Conservation (phyloP, 345 rosid genomes). For the Litchi chinensis region DNA sequence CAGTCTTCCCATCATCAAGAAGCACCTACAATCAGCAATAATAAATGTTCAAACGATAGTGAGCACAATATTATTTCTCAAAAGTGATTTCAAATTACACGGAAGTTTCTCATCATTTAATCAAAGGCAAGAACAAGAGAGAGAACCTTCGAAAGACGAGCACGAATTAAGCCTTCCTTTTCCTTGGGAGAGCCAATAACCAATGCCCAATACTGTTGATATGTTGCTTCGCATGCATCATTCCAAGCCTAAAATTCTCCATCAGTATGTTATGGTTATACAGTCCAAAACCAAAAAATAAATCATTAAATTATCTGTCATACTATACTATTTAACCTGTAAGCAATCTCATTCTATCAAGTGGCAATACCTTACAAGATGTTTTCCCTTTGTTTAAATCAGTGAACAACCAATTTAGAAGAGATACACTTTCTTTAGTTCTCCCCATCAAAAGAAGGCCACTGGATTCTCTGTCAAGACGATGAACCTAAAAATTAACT, state of each 20-base stretch:
- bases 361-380: conserved; percentile 55
- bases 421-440: conserved; percentile 65
- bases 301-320: conserved; percentile 13
- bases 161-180: conserved; percentile 72
- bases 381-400: conserved; percentile 52
- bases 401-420: conserved; percentile 72
- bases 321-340: background rate
- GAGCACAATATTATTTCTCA: background rate
- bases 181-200: conserved; percentile 88
- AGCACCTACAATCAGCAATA: conserved; percentile 54
- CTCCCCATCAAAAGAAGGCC: conserved; percentile 87
- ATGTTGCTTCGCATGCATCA: conserved; percentile 71
- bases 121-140: conserved; percentile 2
- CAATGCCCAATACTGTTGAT: conserved; percentile 83
- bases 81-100: background rate
- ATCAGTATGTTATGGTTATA: background rate
- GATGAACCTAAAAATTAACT: conserved; percentile 67
- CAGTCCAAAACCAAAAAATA: background rate
- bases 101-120: background rate
- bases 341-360: background rate
- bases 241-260: conserved; percentile 63
- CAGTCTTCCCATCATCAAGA: conserved; percentile 90
- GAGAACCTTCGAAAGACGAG: conserved; percentile 84
- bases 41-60: background rate
- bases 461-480: conserved; percentile 89